A percentile compares a stretch with the other conserved stretches of the same genome.
Evolutionary conservation across 2,329 filamentous ascomycete species (phyloP).

Genomic region (Verticillium alfalfae): DNA sequence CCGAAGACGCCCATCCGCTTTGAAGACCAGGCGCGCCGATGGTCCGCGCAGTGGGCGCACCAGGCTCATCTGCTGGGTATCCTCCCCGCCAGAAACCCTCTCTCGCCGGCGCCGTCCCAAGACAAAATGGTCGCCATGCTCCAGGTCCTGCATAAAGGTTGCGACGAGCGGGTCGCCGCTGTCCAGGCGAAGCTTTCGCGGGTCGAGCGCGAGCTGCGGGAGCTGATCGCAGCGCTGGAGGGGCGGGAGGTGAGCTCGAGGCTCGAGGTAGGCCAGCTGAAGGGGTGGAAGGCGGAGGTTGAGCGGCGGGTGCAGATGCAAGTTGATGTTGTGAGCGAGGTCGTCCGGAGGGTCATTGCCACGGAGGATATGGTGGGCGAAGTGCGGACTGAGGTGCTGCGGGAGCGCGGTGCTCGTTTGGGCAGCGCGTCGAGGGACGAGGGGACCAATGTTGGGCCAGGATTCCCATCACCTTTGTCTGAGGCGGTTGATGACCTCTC

Average conservation of each 20-base stretch:
- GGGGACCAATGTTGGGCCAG: not conserved
- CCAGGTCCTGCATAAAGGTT: not conserved
- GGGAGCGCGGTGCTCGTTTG: not conserved
- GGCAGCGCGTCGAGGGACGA: not conserved
- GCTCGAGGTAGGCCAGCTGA: not conserved
- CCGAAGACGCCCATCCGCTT: not conserved
- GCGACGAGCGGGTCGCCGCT: not conserved
- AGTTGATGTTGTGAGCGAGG: conserved; percentile 1
- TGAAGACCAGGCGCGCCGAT: not conserved
- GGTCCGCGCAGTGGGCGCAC: not conserved
- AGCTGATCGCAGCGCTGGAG: not conserved
- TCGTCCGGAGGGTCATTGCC: not conserved
- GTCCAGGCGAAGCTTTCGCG: not conserved
- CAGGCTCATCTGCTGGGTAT: not conserved
- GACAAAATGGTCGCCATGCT: not conserved
- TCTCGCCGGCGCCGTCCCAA: not conserved
- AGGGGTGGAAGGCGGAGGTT: not conserved
- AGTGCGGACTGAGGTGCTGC: not conserved
- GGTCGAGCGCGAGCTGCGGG: not conserved
- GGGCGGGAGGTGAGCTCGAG: not conserved
- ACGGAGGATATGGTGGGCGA: not conserved
- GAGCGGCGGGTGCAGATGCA: conserved; percentile 4
- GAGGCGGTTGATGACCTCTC: not conserved
- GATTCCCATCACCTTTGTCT: not conserved
- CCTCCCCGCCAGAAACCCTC: not conserved